These are phyloP conservation scores for Stygiomarasmius scandens DNA, from an alignment of 1,284 basidiomycete genomes.

Conservation along the genomic window DNA sequence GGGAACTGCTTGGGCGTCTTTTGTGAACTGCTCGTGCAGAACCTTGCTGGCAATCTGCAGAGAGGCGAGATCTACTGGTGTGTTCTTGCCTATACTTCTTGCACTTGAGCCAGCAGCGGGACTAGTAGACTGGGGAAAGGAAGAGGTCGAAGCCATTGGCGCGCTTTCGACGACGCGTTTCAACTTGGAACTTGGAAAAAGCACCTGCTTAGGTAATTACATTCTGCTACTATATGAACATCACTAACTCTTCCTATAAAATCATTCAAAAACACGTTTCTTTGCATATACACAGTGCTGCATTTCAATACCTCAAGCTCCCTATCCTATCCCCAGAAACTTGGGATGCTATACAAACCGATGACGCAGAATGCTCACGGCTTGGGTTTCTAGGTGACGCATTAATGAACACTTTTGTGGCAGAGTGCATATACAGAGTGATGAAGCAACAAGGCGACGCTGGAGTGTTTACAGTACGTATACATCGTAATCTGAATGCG, in stretches of 20 bases:
- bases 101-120: not conserved
- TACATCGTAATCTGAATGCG: not conserved
- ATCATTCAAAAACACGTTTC: not conserved
- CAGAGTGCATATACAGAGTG: slow-evolving; percentile 20
- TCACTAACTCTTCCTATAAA: not conserved
- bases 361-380: slow-evolving; percentile 22
- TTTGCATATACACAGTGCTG: not conserved
- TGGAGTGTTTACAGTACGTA: slow-evolving; percentile 27
- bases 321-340: slow-evolving; percentile 20
- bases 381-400: slow-evolving; percentile 28
- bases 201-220: not conserved
- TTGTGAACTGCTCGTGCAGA: slow-evolving; percentile 65
- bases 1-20: slow-evolving; percentile 73
- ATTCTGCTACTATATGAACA: not conserved
- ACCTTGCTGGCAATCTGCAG: slow-evolving; percentile 67
- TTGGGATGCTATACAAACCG: slow-evolving; percentile 20
- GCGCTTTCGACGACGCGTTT: slow-evolving; percentile 5
- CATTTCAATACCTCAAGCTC: slow-evolving; percentile 16
- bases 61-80: slow-evolving; percentile 58
- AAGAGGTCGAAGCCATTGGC: slow-evolving; percentile 13
- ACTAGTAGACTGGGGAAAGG: not conserved
- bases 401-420: slow-evolving; percentile 25
- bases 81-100: slow-evolving; percentile 24
- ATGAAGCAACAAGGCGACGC: slow-evolving; percentile 22
- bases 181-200: not conserved